Evolutionary conservation across 2,329 filamentous ascomycete species (phyloP).

Genomic region (Ambrosiella cleistominuta): DNA sequence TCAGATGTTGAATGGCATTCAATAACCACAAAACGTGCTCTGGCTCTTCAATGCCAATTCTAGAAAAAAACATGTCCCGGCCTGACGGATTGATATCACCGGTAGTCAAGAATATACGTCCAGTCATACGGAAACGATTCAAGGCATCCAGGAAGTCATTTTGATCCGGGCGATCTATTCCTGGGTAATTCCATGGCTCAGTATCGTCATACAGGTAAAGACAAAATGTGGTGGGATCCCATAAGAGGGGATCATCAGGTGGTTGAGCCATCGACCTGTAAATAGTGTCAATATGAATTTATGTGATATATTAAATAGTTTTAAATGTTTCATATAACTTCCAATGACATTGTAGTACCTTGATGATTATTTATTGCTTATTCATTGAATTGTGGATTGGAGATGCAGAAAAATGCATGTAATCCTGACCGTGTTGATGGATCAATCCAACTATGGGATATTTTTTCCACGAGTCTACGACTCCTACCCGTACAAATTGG

Average conservation of each 20-base stretch:
- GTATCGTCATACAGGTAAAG: conserved; percentile 41
- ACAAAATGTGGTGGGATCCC: conserved; percentile 52
- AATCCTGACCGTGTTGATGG: too few relatives aligned
- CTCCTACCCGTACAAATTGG: too few relatives aligned
- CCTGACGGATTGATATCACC: conserved; percentile 28
- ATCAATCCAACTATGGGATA: too few relatives aligned
- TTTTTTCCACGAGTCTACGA: too few relatives aligned
- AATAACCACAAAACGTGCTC: conserved; percentile 25
- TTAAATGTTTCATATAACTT: too few relatives aligned
- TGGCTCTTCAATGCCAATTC: conserved; percentile 38
- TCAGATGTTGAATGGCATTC: conserved; percentile 12
- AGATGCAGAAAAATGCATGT: too few relatives aligned
- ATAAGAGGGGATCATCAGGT: conserved; percentile 51
- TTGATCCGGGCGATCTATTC: conserved; percentile 16
- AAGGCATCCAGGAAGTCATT: conserved; percentile 35
- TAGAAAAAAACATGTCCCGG: conserved; percentile 31
- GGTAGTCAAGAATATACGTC: conserved; percentile 42
- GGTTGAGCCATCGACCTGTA: background rate
- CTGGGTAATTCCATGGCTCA: conserved; percentile 29
- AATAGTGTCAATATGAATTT: background rate
- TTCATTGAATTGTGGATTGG: too few relatives aligned
- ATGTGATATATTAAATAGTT: background rate
- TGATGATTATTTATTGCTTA: too few relatives aligned
- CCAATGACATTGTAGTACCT: too few relatives aligned
- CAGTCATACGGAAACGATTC: conserved; percentile 45